Conservation (phyloP, 495 filamentous ascomycete genomes). For the Wilcoxina mikolae region DNA sequence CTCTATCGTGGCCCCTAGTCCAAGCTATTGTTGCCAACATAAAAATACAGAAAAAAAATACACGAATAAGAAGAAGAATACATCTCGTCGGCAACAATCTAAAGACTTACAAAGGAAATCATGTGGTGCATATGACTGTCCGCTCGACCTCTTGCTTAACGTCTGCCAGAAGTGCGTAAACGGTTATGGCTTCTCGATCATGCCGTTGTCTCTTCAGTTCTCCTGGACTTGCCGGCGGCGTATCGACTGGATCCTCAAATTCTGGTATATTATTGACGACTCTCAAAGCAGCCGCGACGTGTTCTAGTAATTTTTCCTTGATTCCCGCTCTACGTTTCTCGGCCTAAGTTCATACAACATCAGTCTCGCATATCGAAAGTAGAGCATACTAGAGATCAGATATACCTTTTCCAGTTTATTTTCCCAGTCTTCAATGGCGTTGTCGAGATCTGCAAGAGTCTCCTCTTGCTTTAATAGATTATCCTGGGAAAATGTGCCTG, state of each 20-base stretch:
- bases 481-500: conserved; percentile 50
- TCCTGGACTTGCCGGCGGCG: conserved; percentile 33
- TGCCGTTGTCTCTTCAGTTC: conserved; percentile 16
- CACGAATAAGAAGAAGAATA: too few relatives aligned
- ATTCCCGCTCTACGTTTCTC: conserved; percentile 55
- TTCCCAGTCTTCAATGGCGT: conserved; percentile 63
- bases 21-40: too few relatives aligned
- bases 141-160: conserved; percentile 42
- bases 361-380: neutral
- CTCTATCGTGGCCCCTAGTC: too few relatives aligned
- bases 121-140: neutral
- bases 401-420: conserved; percentile 45
- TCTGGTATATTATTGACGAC: conserved; percentile 8
- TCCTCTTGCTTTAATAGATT: conserved; percentile 61
- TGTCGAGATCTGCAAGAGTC: conserved; percentile 52
- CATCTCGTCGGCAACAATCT: too few relatives aligned
- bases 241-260: conserved; percentile 13
- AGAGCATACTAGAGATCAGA: neutral
- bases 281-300: conserved; percentile 45
- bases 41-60: too few relatives aligned
- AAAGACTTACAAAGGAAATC: too few relatives aligned
- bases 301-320: conserved; percentile 62
- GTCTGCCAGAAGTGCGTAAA: conserved; percentile 47
- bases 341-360: conserved; percentile 30
- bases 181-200: conserved; percentile 24